These are phyloP conservation scores for Ophiostoma perfectum DNA, from an alignment of 2,329 filamentous ascomycete genomes.

Conservation along the genomic window DNA sequence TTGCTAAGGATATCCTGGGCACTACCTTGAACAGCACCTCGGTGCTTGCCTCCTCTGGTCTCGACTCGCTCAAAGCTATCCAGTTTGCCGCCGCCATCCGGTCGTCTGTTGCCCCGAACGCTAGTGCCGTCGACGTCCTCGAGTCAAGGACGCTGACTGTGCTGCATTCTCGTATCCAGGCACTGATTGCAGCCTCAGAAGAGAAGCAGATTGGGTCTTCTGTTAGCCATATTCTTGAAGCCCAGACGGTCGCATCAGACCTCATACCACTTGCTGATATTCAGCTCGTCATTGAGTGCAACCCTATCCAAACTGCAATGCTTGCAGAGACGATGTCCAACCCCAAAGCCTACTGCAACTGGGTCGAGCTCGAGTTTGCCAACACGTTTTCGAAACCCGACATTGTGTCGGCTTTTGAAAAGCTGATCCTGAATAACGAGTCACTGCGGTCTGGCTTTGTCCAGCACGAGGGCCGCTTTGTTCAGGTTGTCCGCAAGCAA, in stretches of 20 bases:
- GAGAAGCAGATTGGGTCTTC: neutral
- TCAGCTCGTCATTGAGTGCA: slow-evolving; percentile 47
- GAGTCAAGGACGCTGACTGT: slow-evolving; percentile 42
- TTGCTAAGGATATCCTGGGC: slow-evolving; percentile 31
- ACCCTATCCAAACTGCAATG: slow-evolving; percentile 73
- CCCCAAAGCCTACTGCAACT: slow-evolving; percentile 67
- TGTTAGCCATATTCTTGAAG: neutral
- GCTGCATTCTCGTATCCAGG: slow-evolving; percentile 26
- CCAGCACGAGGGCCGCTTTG: slow-evolving; percentile 48
- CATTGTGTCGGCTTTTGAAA: slow-evolving; percentile 46
- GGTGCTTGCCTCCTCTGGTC: slow-evolving; percentile 33
- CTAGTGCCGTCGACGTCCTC: slow-evolving; percentile 59
- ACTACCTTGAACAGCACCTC: slow-evolving; percentile 30
- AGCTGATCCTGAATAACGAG: slow-evolving; percentile 52
- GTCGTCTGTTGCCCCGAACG: slow-evolving; percentile 43
- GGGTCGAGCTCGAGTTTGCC: slow-evolving; percentile 58
- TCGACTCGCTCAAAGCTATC: slow-evolving; percentile 42
- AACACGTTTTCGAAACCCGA: neutral
- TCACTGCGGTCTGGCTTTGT: slow-evolving; percentile 71
- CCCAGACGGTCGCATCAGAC: neutral
- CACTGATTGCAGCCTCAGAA: neutral
- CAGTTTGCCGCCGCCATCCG: slow-evolving; percentile 60
- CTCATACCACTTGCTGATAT: slow-evolving; percentile 6
- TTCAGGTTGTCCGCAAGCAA: slow-evolving; percentile 58
- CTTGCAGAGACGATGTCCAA: slow-evolving; percentile 63